These are phyloP conservation scores for Phytophthora citricola DNA, from an alignment of 352 stramenopile genomes.

Conservation along the genomic window DNA sequence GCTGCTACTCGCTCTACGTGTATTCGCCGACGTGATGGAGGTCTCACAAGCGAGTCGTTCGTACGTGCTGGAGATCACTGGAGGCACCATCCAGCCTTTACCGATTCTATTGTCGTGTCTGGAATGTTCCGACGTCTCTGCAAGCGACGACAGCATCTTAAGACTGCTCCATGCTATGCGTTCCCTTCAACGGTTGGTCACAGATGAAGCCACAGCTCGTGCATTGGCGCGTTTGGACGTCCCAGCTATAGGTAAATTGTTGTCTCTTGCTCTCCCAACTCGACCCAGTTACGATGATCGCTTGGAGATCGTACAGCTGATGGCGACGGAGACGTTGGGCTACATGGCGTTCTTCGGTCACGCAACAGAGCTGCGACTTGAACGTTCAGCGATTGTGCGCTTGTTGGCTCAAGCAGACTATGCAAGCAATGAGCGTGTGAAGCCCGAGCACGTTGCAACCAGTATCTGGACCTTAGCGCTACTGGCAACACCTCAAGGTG, in stretches of 20 bases:
- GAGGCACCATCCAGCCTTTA: conserved; percentile 32
- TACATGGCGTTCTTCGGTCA: conserved; percentile 70
- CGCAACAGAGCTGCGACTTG: conserved; percentile 41
- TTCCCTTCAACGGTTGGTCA: conserved; percentile 62
- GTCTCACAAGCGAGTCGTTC: conserved; percentile 49
- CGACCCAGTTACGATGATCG: conserved; percentile 27
- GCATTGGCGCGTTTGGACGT: conserved; percentile 40
- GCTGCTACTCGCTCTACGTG: conserved; percentile 46
- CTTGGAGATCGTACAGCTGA: conserved; percentile 56
- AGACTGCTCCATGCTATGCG: conserved; percentile 56
- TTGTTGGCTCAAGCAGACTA: conserved; percentile 59
- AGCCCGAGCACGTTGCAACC: conserved; percentile 38
- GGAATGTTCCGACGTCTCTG: conserved; percentile 27
- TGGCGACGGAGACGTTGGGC: conserved; percentile 67
- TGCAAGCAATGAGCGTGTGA: conserved; percentile 35
- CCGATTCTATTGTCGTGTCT: conserved; percentile 61
- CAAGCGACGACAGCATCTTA: conserved; percentile 27
- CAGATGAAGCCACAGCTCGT: conserved; percentile 51
- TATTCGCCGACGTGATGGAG: conserved; percentile 64
- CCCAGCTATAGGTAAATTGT: conserved; percentile 42
- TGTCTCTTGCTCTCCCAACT: conserved; percentile 25
- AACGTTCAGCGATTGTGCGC: conserved; percentile 35
- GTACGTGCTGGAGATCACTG: conserved; percentile 42
- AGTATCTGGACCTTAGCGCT: conserved; percentile 56
- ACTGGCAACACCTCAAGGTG: conserved; percentile 36